These are phyloP conservation scores for Russula olivacea DNA, from an alignment of 768 basidiomycete species.

Conservation along the genomic window DNA sequence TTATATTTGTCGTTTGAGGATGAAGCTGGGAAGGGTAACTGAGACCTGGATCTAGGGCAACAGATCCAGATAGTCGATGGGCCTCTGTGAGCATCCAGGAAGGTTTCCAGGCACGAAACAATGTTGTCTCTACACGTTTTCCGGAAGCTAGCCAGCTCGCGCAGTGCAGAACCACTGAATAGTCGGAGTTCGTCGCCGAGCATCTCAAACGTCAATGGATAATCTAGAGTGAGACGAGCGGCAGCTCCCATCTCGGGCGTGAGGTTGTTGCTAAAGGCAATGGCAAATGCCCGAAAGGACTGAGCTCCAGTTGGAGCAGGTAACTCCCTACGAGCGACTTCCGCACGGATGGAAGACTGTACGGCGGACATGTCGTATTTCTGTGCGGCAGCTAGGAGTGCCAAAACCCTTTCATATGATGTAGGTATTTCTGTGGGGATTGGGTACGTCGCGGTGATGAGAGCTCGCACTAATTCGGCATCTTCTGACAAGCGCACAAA, in stretches of 20 bases:
- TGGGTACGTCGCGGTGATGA: constrained; percentile 14
- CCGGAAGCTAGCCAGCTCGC: constrained; percentile 1
- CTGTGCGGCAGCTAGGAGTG: constrained; percentile 21
- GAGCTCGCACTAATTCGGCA: constrained; percentile 8
- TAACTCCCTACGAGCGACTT: neutral
- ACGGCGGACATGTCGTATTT: constrained; percentile 28
- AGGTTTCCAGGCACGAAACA: neutral
- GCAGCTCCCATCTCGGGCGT: neutral
- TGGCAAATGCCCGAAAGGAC: constrained; percentile 20
- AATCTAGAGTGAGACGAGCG: constrained; percentile 1
- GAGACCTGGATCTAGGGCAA: neutral
- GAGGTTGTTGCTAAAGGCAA: constrained; percentile 14
- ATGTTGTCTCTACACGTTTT: neutral
- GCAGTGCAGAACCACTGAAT: constrained; percentile 1
- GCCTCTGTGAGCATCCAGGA: neutral
- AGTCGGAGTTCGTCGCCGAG: neutral
- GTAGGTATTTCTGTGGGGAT: constrained; percentile 6
- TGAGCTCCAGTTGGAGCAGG: neutral
- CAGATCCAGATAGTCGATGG: constrained; percentile 9
- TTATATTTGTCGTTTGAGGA: too few species aligned
- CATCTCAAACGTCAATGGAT: constrained; percentile 8
- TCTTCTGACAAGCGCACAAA: constrained; percentile 19
- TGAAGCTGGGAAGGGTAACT: too few species aligned
- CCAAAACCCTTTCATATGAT: neutral
- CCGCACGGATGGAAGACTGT: neutral